Evolutionary conservation across 306 rosid genomes (phyloP).

Genomic region (Hippophae rhamnoides): DNA sequence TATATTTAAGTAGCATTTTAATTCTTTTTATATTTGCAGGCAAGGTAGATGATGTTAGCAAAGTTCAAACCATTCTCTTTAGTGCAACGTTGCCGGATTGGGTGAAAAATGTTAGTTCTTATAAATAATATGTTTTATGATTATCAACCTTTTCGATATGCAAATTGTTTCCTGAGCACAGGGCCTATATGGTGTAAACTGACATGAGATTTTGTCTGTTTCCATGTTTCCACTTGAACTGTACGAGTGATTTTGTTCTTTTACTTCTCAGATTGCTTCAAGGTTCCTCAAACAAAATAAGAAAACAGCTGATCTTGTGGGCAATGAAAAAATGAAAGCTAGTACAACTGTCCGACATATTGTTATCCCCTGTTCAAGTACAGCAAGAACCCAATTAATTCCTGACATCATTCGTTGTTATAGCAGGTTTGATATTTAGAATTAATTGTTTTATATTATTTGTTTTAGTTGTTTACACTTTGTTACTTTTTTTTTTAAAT

Average conservation of each 20-base stretch:
- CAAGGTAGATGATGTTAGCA: constrained; percentile 60
- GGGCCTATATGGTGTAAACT: no score
- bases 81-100: constrained; percentile 89
- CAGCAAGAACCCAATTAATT: constrained; percentile 66
- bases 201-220: background rate
- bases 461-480: no score
- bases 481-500: constrained; percentile 4
- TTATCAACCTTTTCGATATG: no score
- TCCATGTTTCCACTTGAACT: background rate
- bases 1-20: background rate
- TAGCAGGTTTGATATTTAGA: constrained; percentile 51
- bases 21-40: constrained; percentile 36
- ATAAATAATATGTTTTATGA: no score
- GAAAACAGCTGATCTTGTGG: constrained; percentile 86
- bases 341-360: constrained; percentile 78
- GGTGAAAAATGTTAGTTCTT: constrained; percentile 54
- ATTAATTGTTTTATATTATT: background rate
- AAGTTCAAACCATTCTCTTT: constrained; percentile 93
- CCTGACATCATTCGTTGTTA: constrained; percentile 86
- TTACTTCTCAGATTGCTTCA: constrained; percentile 45
- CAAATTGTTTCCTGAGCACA: no score
- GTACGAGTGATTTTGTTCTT: constrained; percentile 5
- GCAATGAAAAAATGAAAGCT: constrained; percentile 92
- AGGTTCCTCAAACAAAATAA: constrained; percentile 64
- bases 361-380: constrained; percentile 67